Evolutionary conservation across 2,329 filamentous ascomycete species (phyloP).

Genomic region (Clonostachys rhizophaga): DNA sequence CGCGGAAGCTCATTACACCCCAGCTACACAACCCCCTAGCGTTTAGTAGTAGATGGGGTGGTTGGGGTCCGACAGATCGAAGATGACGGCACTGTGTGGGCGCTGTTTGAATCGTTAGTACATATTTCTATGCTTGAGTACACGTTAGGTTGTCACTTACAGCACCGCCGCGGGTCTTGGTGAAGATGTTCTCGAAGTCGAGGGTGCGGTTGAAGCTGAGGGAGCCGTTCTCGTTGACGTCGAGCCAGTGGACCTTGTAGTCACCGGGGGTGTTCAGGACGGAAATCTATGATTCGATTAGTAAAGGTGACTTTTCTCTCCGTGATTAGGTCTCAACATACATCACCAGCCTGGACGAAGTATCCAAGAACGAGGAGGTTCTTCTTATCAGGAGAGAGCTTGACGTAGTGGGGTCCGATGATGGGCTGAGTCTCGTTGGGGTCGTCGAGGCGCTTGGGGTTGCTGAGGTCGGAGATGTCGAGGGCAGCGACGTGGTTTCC

Average conservation of each 20-base stretch:
- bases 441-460: conserved; percentile 57
- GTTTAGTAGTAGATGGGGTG: conserved; percentile 42
- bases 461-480: conserved; percentile 56
- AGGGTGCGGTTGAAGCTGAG: conserved; percentile 56
- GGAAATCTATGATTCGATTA: conserved; percentile 31
- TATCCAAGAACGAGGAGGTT: conserved; percentile 61
- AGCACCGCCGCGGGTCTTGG: conserved; percentile 43
- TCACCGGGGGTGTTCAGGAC: conserved; percentile 57
- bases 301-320: not conserved
- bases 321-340: conserved; percentile 7
- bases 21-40: no score
- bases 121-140: not conserved
- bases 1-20: no score
- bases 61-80: conserved; percentile 48
- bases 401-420: conserved; percentile 59
- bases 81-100: conserved; percentile 52
- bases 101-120: conserved; percentile 16
- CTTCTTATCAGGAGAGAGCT: conserved; percentile 60
- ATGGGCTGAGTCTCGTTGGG: conserved; percentile 53
- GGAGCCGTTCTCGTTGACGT: conserved; percentile 48
- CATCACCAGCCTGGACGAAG: conserved; percentile 57
- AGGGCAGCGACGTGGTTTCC: conserved; percentile 58
- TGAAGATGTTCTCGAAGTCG: conserved; percentile 48
- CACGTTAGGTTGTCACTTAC: conserved; percentile 5
- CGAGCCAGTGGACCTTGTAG: conserved; percentile 59